These are phyloP conservation scores for Penicillium roqueforti DNA, from an alignment of 495 filamentous ascomycete species.

Conservation along the genomic window DNA sequence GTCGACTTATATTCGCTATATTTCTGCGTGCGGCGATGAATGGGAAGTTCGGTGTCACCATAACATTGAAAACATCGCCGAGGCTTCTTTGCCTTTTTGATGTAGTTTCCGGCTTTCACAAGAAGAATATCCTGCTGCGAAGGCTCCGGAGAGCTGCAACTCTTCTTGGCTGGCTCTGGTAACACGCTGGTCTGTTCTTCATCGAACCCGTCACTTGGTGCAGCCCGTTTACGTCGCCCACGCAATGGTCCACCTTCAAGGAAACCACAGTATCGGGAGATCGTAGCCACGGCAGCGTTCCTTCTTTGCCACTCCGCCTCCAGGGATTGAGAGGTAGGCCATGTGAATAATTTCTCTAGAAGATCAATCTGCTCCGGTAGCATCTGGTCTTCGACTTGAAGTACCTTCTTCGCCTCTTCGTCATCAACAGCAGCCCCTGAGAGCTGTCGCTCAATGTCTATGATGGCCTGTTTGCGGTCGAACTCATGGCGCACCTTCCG, in stretches of 20 bases:
- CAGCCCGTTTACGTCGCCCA: constrained; percentile 19
- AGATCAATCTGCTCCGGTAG: constrained; percentile 24
- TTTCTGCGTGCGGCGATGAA: constrained; percentile 20
- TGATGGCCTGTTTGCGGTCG: constrained; percentile 19
- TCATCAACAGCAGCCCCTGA: constrained; percentile 17
- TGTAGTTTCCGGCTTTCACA: constrained; percentile 13
- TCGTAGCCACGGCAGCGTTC: constrained; percentile 18
- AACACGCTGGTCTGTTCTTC: constrained; percentile 11
- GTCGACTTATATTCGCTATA: constrained; percentile 21
- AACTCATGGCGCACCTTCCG: constrained; percentile 18
- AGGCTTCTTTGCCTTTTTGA: constrained; percentile 16
- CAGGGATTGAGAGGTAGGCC: constrained; percentile 25
- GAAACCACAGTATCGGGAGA: constrained; percentile 17
- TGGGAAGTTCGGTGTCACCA: constrained; percentile 13
- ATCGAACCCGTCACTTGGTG: constrained; percentile 8
- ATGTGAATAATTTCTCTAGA: constrained; percentile 25
- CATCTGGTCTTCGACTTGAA: constrained; percentile 19
- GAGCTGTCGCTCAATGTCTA: constrained; percentile 24
- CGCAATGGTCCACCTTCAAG: constrained; percentile 21
- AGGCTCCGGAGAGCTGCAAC: constrained; percentile 8
- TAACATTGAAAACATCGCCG: constrained; percentile 25
- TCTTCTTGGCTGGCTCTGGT: constrained; percentile 14
- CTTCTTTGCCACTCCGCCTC: constrained; percentile 27
- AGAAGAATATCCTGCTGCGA: constrained; percentile 13
- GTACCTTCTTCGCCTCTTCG: constrained; percentile 21